A percentile compares a stretch with the other conserved stretches of the same genome.
phyloP scores from a whole-genome alignment of 306 rosid species.

The Quercus robur region DNA sequence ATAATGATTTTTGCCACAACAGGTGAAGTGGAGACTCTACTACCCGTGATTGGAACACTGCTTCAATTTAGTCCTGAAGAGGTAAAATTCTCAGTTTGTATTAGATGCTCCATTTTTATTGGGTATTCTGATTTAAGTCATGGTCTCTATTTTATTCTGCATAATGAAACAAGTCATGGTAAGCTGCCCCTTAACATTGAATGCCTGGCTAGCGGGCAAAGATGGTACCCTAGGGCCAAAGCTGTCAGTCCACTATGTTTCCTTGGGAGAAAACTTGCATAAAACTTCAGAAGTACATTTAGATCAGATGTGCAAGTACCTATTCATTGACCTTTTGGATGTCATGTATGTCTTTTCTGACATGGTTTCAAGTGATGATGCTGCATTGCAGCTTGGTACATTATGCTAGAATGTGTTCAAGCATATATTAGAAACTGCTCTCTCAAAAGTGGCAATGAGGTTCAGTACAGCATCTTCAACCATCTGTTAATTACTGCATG shows the following conservation, averaged over 20 bases:
- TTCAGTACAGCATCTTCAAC: neutral
- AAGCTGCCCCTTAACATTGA: neutral
- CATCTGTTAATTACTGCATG: conserved; percentile 5
- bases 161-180: neutral
- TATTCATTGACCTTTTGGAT: no score
- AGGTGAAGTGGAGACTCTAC: conserved; percentile 95
- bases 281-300: no score
- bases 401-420: no score
- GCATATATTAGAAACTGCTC: no score
- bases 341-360: no score
- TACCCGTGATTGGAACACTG: conserved; percentile 91
- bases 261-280: no score
- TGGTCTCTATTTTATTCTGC: neutral
- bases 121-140: neutral
- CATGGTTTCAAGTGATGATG: no score
- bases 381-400: no score
- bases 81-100: conserved; percentile 42
- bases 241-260: no score
- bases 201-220: neutral
- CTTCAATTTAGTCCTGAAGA: conserved; percentile 98
- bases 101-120: conserved; percentile 1
- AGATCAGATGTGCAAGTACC: no score
- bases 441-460: neutral
- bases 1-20: conserved; percentile 17
- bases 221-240: neutral